Base-by-base conservation (phyloP, 371 early-diverging fungal genomes). In the Syncephalastrum monosporum region DNA sequence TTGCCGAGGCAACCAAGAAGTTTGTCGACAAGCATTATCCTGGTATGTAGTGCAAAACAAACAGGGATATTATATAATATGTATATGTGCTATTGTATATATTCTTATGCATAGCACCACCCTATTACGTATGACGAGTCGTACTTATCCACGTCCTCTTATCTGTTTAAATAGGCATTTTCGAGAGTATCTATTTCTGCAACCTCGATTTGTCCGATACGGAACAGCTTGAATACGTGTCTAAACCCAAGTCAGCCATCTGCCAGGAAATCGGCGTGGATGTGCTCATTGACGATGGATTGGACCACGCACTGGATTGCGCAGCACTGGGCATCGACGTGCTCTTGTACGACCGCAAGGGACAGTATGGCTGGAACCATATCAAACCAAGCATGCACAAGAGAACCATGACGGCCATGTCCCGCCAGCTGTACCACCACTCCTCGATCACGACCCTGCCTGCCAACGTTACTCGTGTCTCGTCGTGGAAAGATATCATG, bases 161-260 rank as follows among this genome's bases (percentile, higher is more conserved):
- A 21, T 29, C 7, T 29, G 29, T 7, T 29, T 29, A 16, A 42
- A 19, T 50, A 71, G 71, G 71, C 43, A 58, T 71, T 53, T 81
- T 81, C 57, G 79, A 76, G 43, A 76, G 77, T 21, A 76, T 81
- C 48, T 81, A 81, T 56, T 81, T 81, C 61, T 78, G 79, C 24
- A 81, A 81, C 54, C 73, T 74, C 49, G 69, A 58, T 27, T 53
- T 81, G 54, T 68, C 82, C 10, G 71, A 69, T 48, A 57, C 72
- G 16, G 82, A 81, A 33, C 74, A 69, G 42, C 49, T 73, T 14
- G 75, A 74, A 17, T 78, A 73, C 52, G 59, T 78, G 21, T 76
- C 74, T 27, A 81, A 81, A 52, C 73, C 79, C 38, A 81, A 81
- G 52, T 74, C 82, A 1, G 70, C 70, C 17, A 78, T 81, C 29